Conservation (phyloP, 208 protist genomes). For the Wallacemonas sp. region DNA sequence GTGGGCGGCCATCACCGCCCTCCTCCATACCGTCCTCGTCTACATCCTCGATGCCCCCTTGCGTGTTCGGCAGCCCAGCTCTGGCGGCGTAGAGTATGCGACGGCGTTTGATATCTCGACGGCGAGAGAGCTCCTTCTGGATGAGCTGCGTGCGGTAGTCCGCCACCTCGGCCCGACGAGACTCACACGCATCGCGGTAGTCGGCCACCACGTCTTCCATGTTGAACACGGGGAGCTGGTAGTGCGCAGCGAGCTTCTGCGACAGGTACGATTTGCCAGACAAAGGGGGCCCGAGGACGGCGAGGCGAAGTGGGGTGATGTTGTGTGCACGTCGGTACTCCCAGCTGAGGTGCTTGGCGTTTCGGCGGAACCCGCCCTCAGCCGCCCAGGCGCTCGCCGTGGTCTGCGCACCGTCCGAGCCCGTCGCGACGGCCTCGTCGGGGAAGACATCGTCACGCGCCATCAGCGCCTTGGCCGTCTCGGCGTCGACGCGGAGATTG, state of each 20-base stretch:
- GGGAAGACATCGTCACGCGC: constrained; percentile 41
- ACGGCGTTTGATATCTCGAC: constrained; percentile 54
- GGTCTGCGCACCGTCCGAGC: neutral
- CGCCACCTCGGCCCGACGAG: constrained; percentile 29
- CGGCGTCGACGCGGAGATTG: constrained; percentile 79
- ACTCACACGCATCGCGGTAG: constrained; percentile 50
- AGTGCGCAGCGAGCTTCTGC: constrained; percentile 57
- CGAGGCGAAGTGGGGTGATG: constrained; percentile 80
- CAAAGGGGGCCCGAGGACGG: constrained; percentile 87
- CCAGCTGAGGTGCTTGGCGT: constrained; percentile 56
- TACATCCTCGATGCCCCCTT: too few species aligned
- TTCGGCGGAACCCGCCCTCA: constrained; percentile 71
- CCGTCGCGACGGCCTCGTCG: constrained; percentile 29
- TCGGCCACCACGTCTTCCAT: constrained; percentile 67
- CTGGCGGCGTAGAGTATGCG: constrained; percentile 35
- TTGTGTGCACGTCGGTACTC: constrained; percentile 77
- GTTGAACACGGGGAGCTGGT: constrained; percentile 74
- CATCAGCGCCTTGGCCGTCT: constrained; percentile 73
- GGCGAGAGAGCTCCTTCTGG: constrained; percentile 40
- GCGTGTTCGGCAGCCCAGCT: constrained; percentile 5
- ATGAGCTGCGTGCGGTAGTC: constrained; percentile 28
- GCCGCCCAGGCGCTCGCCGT: constrained; percentile 57
- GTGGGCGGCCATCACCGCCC: neutral
- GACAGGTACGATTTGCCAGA: constrained; percentile 84
- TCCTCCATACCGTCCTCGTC: constrained; percentile 7